These are phyloP conservation scores for Paraurostyla sp. DNA, from an alignment of 73 alveolate species.

Conservation along the genomic window DNA sequence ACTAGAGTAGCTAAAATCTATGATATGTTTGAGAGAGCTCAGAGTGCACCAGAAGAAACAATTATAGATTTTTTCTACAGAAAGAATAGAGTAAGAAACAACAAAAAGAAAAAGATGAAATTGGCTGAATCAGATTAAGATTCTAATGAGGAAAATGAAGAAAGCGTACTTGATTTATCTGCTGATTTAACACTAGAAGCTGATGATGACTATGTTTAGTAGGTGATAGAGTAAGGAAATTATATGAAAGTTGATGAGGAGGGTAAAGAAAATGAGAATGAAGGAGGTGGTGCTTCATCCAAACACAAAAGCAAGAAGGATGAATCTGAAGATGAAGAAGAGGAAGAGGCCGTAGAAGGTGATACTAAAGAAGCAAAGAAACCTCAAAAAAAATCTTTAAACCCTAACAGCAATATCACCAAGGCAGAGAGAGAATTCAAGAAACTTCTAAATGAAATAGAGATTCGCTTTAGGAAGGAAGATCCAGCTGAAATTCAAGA, in stretches of 20 bases:
- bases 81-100: background rate
- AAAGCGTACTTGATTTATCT: slow-evolving; percentile 1
- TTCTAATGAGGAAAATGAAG: too few species aligned
- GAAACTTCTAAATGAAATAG: slow-evolving; percentile 44
- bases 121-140: background rate
- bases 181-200: slow-evolving; percentile 27
- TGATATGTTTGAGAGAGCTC: slow-evolving; percentile 63
- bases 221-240: slow-evolving; percentile 37
- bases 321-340: background rate
- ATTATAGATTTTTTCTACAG: slow-evolving; percentile 15
- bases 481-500: background rate
- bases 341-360: background rate
- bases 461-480: slow-evolving; percentile 22
- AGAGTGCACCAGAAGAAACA: slow-evolving; percentile 12
- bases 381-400: background rate
- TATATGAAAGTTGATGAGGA: slow-evolving; percentile 48
- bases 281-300: background rate
- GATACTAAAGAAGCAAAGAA: background rate
- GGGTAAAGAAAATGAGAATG: slow-evolving; percentile 28
- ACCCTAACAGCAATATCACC: too few species aligned
- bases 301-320: background rate
- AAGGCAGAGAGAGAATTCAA: slow-evolving; percentile 29
- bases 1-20: slow-evolving; percentile 15
- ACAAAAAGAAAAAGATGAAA: background rate
- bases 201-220: slow-evolving; percentile 48